Evolutionary conservation across 2,329 filamentous ascomycete genomes (phyloP), one percentile per base, ranked within the genome.

Genomic region (Cladophialophora bantiana): DNA sequence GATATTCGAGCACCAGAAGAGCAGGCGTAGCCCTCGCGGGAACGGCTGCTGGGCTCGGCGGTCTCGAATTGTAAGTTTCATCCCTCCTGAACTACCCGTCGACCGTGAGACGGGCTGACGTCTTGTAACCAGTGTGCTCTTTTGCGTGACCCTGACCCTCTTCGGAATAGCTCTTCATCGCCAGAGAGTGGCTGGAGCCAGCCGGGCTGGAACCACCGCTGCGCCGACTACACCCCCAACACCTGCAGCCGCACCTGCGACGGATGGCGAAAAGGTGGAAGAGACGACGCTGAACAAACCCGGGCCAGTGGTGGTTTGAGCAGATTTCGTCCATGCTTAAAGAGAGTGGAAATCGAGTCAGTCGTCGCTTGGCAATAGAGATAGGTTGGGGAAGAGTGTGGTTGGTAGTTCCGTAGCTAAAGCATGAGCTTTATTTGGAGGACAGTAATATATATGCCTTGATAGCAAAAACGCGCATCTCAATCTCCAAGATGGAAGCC

Each of bases 11-110:
- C 52, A 69, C 59, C 34, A 68, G 66, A 35, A 57, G 67, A 26
- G 60, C 62, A 4, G 68, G 65, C 35, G 59, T 71, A 15, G 68
- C 65, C 34, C 53, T 72, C 20, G 68, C 69, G 15, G 71, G 71
- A 18, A 70, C 70, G 4, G 67, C 66, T 59, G 66, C 71, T 32
- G 71, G 66, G 4, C 45, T 73, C 10, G 68, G 66, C 9, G 71
- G 59, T 12, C 38, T 68, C 15, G 65, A 68, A 52, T 71, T 71
- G 71, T 73, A 50, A 65, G 71, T 65, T 40, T 26, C 20, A n/a
- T 26, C 12, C 6, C 1, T 26, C 32, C 20, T 40, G 3, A 54
- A 12, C 45, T 26, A 7, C 20, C 4, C 13, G 7, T 7, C 13
- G 18, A 5, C 20, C 20, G n/a, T 4, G 31, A 36, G 7, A 26